Percentiles rank a stretch among this genome's conserved stretches.
These are phyloP conservation scores for Aureobasidium sp. DNA, from an alignment of 2,329 filamentous ascomycete genomes.

Conservation along the genomic window DNA sequence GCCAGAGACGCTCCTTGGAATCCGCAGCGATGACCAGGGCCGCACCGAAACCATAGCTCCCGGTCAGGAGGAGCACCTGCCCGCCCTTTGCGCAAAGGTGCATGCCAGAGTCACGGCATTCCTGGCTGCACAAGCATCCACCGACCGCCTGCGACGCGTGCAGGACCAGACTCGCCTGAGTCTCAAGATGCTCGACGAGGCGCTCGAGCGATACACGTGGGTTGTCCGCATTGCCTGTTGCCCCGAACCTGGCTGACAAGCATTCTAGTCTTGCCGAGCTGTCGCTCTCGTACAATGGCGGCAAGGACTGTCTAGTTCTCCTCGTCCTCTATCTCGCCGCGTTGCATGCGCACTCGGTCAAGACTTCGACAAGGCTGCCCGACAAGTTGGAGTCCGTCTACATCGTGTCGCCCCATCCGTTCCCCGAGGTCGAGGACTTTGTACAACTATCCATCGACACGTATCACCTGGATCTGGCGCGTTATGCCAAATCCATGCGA, in stretches of 20 bases:
- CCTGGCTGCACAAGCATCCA: conserved; percentile 49
- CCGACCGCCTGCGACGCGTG: conserved; percentile 50
- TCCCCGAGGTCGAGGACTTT: conserved; percentile 77
- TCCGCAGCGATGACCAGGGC: conserved; percentile 16
- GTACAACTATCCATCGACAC: conserved; percentile 55
- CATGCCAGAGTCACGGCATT: conserved; percentile 56
- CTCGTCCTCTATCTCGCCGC: conserved; percentile 74
- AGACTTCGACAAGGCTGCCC: conserved; percentile 12
- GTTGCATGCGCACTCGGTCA: conserved; percentile 32
- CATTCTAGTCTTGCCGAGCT: conserved; percentile 59
- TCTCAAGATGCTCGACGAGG: conserved; percentile 64
- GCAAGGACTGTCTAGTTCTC: conserved; percentile 93
- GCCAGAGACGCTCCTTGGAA: conserved; percentile 22
- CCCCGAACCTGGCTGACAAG: not conserved
- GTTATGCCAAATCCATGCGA: conserved; percentile 72
- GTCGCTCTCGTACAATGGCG: conserved; percentile 91
- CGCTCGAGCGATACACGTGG: conserved; percentile 66
- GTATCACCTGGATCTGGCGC: conserved; percentile 68
- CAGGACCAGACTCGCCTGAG: conserved; percentile 68
- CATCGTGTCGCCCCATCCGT: conserved; percentile 76
- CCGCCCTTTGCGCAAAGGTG: conserved; percentile 41
- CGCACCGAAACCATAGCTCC: conserved; percentile 30
- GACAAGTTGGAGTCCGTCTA: conserved; percentile 70
- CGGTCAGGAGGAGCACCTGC: conserved; percentile 39
- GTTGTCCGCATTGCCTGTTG: conserved; percentile 22